Conservation (phyloP, 2,329 filamentous ascomycete species). For the Colletotrichum sp. region DNA sequence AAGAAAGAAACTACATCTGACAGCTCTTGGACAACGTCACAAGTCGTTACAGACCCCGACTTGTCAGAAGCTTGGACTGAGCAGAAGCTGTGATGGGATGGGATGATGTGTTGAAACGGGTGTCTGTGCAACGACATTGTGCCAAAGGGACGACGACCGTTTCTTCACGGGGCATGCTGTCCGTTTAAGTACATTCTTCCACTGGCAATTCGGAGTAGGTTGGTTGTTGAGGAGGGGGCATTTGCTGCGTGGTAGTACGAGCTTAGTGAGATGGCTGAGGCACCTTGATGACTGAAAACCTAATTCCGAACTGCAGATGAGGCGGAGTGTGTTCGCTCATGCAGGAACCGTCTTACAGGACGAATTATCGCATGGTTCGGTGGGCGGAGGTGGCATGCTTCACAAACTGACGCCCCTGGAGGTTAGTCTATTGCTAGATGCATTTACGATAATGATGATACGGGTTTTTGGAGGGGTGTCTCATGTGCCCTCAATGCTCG, state of each 20-base stretch:
- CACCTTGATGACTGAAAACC: not conserved
- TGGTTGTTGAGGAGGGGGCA: not conserved
- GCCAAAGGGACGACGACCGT: not conserved
- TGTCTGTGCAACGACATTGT: not conserved
- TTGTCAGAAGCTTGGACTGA: not conserved
- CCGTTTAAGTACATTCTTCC: not conserved
- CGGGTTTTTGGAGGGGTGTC: not conserved
- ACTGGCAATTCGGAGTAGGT: not conserved
- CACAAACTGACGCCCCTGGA: not conserved
- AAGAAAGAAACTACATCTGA: not conserved
- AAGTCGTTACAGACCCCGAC: not conserved
- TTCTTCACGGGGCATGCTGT: not conserved
- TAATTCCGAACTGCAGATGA: not conserved
- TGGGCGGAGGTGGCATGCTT: not conserved
- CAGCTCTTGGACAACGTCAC: not conserved
- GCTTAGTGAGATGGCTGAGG: not conserved
- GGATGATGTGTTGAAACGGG: not conserved
- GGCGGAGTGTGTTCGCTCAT: not conserved
- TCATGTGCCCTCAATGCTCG: not conserved
- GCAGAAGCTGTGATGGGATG: not conserved
- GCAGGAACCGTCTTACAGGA: not conserved
- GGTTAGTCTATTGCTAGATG: not conserved
- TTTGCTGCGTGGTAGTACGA: not conserved
- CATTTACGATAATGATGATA: not conserved
- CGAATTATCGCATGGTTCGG: not conserved